A percentile compares a stretch with the other conserved stretches of the same genome.
Conservation (phyloP, 1,284 basidiomycete species). For the Ustilago loliicola region DNA sequence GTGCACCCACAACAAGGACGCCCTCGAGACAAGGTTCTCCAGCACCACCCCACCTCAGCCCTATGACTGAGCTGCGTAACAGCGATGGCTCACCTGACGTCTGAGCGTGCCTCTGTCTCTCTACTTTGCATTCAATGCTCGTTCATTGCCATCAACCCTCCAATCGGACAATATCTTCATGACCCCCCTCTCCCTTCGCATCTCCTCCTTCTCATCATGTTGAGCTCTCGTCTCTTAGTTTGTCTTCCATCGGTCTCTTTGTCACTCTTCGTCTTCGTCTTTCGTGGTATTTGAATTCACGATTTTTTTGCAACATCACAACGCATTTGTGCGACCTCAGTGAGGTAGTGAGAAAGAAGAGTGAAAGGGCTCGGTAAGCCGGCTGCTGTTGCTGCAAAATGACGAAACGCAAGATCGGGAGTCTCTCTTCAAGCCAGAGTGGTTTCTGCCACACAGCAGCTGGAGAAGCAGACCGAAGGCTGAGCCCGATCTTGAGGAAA, state of each 20-base stretch:
- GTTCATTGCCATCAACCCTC: neutral
- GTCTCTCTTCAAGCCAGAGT: neutral
- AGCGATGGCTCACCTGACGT: conserved; percentile 17
- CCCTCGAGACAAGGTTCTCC: conserved; percentile 49
- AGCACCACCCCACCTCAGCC: conserved; percentile 26
- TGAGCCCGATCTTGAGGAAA: conserved; percentile 19
- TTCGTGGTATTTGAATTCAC: conserved; percentile 1
- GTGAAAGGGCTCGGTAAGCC: neutral
- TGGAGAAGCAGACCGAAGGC: neutral
- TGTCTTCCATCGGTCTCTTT: neutral
- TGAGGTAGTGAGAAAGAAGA: neutral
- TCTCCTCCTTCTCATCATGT: neutral
- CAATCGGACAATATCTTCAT: neutral
- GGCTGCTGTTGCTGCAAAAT: conserved; percentile 19
- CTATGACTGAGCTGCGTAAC: conserved; percentile 35
- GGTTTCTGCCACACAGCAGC: no score
- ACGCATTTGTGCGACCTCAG: neutral
- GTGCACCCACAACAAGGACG: conserved; percentile 25
- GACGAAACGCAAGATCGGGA: conserved; percentile 14
- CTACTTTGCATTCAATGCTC: neutral
- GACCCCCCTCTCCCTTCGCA: neutral
- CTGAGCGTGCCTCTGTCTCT: conserved; percentile 5
- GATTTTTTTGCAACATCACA: neutral
- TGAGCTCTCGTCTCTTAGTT: neutral
- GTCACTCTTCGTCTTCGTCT: conserved; percentile 9